Evolutionary conservation across 176 grass and related monocot species (phyloP).

Genomic region (Oryza glaberrima): DNA sequence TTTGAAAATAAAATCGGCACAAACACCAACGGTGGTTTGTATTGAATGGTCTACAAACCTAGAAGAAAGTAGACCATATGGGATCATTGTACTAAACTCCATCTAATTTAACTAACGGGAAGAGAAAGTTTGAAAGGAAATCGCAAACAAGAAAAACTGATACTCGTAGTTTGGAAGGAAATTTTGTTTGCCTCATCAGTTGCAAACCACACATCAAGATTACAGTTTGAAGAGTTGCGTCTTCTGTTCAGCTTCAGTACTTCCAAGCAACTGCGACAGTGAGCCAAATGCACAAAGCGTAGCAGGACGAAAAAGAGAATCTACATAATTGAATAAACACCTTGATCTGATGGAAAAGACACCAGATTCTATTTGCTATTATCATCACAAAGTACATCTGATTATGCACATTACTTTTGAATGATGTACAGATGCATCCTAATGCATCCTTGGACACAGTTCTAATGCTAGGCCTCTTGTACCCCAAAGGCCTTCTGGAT

Average conservation of each 20-base stretch:
- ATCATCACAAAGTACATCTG: background rate
- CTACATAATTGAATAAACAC: background rate
- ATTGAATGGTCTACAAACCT: no score
- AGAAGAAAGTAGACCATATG: no score
- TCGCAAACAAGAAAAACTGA: background rate
- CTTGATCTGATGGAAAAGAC: background rate
- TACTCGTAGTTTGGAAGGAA: background rate
- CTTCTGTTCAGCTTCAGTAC: background rate
- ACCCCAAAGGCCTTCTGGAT: constrained; percentile 70
- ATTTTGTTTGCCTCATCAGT: background rate
- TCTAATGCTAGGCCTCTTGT: constrained; percentile 41
- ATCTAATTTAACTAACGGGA: background rate
- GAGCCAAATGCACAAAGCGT: no score
- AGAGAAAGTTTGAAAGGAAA: background rate
- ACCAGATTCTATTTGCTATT: background rate
- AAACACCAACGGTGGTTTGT: background rate
- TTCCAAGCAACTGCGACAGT: no score
- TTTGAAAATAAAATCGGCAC: background rate
- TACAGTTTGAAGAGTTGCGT: background rate
- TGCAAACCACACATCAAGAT: background rate
- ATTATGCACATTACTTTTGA: background rate
- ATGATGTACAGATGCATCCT: background rate
- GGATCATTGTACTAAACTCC: background rate
- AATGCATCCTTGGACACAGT: background rate
- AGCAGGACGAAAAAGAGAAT: background rate